These are phyloP conservation scores for Antitrichia curtipendula DNA, from an alignment of 225 moss, liverwort and hornwort species.

Conservation along the genomic window DNA sequence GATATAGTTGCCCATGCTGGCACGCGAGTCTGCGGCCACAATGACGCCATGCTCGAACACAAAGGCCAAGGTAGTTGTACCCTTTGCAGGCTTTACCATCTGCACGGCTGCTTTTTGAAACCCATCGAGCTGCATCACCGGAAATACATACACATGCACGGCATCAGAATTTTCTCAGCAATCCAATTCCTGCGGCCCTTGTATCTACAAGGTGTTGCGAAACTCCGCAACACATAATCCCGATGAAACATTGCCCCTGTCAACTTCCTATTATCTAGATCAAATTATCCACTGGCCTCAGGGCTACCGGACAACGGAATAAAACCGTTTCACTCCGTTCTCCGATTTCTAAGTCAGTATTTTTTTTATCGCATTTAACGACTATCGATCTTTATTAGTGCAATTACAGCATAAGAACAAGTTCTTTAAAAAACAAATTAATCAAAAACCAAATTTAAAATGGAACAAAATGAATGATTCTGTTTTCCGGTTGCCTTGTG, in stretches of 20 bases:
- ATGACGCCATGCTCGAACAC: constrained; percentile 83
- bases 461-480: neutral
- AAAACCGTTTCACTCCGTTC: neutral
- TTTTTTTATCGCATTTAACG: neutral
- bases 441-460: neutral
- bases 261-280: neutral
- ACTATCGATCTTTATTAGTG: neutral
- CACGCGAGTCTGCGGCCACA: constrained; percentile 87
- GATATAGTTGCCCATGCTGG: constrained; percentile 89
- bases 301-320: neutral
- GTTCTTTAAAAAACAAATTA: too few relatives aligned
- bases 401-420: neutral
- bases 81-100: constrained; percentile 84
- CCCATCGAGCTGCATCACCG: constrained; percentile 47
- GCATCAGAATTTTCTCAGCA: neutral
- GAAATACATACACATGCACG: neutral
- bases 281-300: neutral
- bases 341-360: neutral
- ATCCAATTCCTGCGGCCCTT: neutral
- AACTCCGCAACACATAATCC: neutral
- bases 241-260: neutral
- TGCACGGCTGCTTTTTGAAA: constrained; percentile 77
- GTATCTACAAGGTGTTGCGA: too few relatives aligned
- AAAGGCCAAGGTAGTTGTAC: constrained; percentile 71
- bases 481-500: neutral